phyloP scores from a whole-genome alignment of 2,329 filamentous ascomycete genomes.

The Fusarium sp. region DNA sequence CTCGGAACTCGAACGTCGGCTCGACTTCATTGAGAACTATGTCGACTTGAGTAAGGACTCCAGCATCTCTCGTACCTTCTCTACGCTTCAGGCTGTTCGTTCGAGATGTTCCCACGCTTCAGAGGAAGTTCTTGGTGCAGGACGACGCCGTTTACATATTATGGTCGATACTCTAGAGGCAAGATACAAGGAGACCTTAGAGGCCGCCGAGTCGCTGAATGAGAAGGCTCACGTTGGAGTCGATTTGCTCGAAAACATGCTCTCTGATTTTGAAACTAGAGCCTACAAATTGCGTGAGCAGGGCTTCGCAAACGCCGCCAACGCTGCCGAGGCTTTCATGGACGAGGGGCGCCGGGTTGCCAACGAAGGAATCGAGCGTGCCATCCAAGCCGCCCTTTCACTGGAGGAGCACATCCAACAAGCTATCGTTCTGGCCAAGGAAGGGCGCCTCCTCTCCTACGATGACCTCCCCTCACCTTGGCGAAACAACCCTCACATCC shows the following conservation, averaged over 20 bases:
- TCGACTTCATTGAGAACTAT: constrained; percentile 90
- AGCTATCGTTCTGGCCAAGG: constrained; percentile 77
- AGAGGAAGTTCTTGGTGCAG: constrained; percentile 87
- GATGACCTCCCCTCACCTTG: constrained; percentile 90
- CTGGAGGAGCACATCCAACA: constrained; percentile 85
- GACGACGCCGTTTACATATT: constrained; percentile 82
- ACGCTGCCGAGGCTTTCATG: constrained; percentile 75
- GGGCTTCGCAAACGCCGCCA: constrained; percentile 72
- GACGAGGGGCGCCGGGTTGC: constrained; percentile 82
- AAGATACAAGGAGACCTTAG: constrained; percentile 85
- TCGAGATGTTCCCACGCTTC: constrained; percentile 89
- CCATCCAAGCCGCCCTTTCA: constrained; percentile 81
- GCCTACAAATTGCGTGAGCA: constrained; percentile 82
- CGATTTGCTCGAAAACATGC: constrained; percentile 82
- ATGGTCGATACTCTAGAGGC: constrained; percentile 92
- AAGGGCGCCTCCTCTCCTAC: constrained; percentile 85
- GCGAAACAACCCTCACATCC: constrained; percentile 94
- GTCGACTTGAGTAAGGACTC: constrained; percentile 84
- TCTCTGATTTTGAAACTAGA: constrained; percentile 84
- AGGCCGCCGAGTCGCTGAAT: constrained; percentile 84
- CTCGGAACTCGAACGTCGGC: constrained; percentile 81
- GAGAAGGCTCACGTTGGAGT: constrained; percentile 92
- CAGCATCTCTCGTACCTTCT: constrained; percentile 83
- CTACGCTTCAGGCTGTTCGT: constrained; percentile 85
- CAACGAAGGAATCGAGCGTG: constrained; percentile 79